phyloP scores from a whole-genome alignment of 768 basidiomycete genomes.

The Leccinum subgranulosum region DNA sequence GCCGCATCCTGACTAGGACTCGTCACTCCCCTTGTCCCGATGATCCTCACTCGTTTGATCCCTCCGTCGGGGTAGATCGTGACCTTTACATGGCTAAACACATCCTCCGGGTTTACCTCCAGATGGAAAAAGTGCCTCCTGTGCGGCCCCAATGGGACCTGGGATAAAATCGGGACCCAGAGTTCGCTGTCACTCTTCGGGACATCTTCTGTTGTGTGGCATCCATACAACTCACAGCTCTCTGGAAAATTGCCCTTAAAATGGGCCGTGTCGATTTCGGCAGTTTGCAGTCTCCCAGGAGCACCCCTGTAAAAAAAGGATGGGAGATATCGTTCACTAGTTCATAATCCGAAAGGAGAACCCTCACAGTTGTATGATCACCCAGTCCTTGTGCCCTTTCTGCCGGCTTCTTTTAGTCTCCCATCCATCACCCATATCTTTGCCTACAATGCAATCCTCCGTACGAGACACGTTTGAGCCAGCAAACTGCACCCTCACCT shows the following conservation, averaged over 20 bases:
- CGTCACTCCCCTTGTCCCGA: constrained; percentile 53
- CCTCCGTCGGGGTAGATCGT: constrained; percentile 96
- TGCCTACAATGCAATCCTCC: constrained; percentile 38
- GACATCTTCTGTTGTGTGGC: constrained; percentile 31
- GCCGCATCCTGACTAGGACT: constrained; percentile 4
- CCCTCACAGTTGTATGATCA: constrained; percentile 77
- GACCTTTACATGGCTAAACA: constrained; percentile 81
- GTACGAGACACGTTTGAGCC: not conserved
- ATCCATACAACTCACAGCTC: constrained; percentile 75
- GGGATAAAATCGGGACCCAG: constrained; percentile 76
- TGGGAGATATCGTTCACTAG: not conserved
- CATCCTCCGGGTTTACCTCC: constrained; percentile 52
- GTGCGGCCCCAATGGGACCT: constrained; percentile 84
- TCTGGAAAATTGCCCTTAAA: constrained; percentile 97
- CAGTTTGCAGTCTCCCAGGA: constrained; percentile 66
- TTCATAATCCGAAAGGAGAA: constrained; percentile 11
- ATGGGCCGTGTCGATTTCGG: constrained; percentile 91
- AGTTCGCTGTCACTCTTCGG: constrained; percentile 38
- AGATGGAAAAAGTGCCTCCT: constrained; percentile 87
- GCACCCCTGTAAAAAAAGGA: constrained; percentile 51
- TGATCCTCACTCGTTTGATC: constrained; percentile 85
- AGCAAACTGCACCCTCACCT: constrained; percentile 38
- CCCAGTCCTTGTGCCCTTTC: constrained; percentile 87
- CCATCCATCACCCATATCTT: constrained; percentile 98
- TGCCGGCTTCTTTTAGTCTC: constrained; percentile 88